These are phyloP conservation scores for Mycosarcoma mackinlayi DNA, from an alignment of 1,284 basidiomycete species.

Conservation along the genomic window DNA sequence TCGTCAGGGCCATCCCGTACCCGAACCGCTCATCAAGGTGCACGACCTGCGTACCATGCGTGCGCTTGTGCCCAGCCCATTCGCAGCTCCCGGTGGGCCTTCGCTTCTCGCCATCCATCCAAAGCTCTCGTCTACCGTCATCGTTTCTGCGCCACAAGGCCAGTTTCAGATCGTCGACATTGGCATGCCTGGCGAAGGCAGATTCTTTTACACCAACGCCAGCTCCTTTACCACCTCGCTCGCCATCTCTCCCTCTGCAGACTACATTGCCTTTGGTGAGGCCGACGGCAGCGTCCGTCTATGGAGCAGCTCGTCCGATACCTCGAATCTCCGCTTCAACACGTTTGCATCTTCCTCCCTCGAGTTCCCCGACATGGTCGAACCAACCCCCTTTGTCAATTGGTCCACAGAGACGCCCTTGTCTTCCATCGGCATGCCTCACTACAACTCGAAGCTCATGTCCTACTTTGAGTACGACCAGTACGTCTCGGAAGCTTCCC, in stretches of 20 bases:
- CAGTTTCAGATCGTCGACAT: constrained; percentile 90
- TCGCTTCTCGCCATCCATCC: constrained; percentile 87
- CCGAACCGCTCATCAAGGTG: constrained; percentile 91
- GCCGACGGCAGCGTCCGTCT: constrained; percentile 86
- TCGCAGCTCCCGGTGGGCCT: constrained; percentile 79
- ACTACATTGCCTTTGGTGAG: constrained; percentile 92
- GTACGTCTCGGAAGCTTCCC: constrained; percentile 67
- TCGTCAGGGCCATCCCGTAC: constrained; percentile 83
- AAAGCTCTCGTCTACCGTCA: constrained; percentile 80
- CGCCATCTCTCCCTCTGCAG: constrained; percentile 84
- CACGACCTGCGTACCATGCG: constrained; percentile 88
- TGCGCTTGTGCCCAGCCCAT: constrained; percentile 83
- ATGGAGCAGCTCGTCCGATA: constrained; percentile 74
- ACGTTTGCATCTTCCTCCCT: constrained; percentile 84
- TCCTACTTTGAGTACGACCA: constrained; percentile 76
- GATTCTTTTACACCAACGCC: constrained; percentile 77
- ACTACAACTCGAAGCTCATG: constrained; percentile 81
- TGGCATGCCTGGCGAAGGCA: constrained; percentile 75
- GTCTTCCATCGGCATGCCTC: constrained; percentile 88
- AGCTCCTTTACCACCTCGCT: constrained; percentile 82
- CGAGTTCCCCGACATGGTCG: constrained; percentile 84
- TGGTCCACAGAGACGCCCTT: constrained; percentile 90
- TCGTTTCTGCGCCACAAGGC: constrained; percentile 84
- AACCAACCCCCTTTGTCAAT: constrained; percentile 76
- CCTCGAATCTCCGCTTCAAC: constrained; percentile 77